Base-by-base conservation (phyloP, 1,139 yeast species). In the Lodderomyces jiufengensis region DNA sequence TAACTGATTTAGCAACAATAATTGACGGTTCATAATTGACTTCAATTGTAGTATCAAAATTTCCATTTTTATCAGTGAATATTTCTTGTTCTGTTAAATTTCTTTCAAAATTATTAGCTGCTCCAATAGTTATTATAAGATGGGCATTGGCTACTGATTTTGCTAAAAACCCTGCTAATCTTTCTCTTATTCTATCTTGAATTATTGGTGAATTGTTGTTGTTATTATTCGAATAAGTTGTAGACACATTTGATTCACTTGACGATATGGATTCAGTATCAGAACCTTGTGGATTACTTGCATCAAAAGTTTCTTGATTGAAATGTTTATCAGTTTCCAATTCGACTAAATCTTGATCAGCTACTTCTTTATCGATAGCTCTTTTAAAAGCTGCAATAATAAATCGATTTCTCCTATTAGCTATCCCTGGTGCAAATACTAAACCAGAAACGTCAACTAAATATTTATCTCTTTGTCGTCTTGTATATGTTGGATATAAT, bases 381-480 rank as follows among this genome's bases (percentile, higher is more conserved):
- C 84, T 87, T 46, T 78, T 78, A 2, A 90, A 85, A 25, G 88
- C 63, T 1, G 88, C 73, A 27, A 84, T 54, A 24, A 87, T 66
- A 36, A 88, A 57, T 44, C 81, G 63, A 53, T 87, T 84, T 51
- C 84, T 84, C 33, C 95, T 65, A 22, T 78, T 74, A 5, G 22
- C 9, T 68, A 80, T 73, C 1, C 92, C 94, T 1, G 88, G 88
- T 30, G 85, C 68, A 40, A 71, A 77, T 8, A 86, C 69, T 74
- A 84, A 76, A 3, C 96, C 95, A 32, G 84, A 73, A 2, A 87
- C 76, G 35, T 80, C 78, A 2, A 88, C 80, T 33, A 71, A 67
- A 51, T 62, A 79, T 15, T 49, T 51, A 5, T 54, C 56, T 8
- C 57, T 59, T 12, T 47, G 52, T 13, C 54, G 41, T 14, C 82